Conservation (phyloP, 768 basidiomycete genomes). For the Russula foetens region DNA sequence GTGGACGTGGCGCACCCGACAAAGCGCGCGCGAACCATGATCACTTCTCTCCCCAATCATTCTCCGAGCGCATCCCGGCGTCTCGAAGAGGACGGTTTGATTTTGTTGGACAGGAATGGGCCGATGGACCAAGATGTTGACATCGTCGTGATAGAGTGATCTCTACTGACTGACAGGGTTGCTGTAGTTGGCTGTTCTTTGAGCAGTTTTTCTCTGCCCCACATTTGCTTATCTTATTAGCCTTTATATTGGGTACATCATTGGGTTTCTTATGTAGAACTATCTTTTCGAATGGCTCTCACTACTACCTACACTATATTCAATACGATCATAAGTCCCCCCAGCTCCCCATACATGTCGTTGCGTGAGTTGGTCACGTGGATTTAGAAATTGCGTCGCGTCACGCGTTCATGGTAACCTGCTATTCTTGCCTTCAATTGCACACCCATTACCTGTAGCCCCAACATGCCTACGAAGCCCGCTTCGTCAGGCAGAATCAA, state of each 20-base stretch:
- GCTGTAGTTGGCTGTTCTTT: not conserved
- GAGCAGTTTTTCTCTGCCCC: not conserved
- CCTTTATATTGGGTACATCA: constrained; percentile 10
- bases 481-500: not conserved
- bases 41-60: constrained; percentile 17
- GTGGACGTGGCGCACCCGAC: constrained; percentile 50
- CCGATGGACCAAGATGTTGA: constrained; percentile 42
- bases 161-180: too few species aligned
- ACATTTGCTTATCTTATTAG: constrained; percentile 9
- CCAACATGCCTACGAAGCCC: constrained; percentile 3
- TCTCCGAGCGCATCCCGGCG: constrained; percentile 58
- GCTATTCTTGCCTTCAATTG: too few species aligned
- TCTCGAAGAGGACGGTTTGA: constrained; percentile 67
- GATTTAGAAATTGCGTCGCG: not conserved
- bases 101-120: constrained; percentile 57
- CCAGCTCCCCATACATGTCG: too few species aligned
- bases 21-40: constrained; percentile 44
- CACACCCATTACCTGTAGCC: too few species aligned
- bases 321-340: too few species aligned
- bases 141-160: constrained; percentile 49
- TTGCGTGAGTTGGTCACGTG: not conserved
- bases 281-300: not conserved
- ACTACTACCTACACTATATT: not conserved
- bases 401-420: not conserved
- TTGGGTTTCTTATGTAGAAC: not conserved